Conservation (phyloP, 306 rosid species). For the Glycine latifolia region DNA sequence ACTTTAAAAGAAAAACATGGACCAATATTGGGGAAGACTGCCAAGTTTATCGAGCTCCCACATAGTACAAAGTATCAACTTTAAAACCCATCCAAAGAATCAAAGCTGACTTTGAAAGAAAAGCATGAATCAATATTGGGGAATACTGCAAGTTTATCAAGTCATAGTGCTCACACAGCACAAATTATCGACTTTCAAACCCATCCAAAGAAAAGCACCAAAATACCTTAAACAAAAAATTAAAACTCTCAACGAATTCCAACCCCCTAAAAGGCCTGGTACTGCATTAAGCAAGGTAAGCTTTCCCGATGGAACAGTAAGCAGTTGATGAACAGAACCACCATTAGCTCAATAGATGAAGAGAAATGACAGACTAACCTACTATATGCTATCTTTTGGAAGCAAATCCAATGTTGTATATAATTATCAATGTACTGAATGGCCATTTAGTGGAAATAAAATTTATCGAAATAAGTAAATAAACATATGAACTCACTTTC, state of each 20-base stretch:
- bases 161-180: slow-evolving; percentile 3
- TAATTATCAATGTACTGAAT: slow-evolving; percentile 29
- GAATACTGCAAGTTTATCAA: background rate
- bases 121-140: background rate
- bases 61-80: slow-evolving; percentile 3
- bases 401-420: slow-evolving; percentile 7
- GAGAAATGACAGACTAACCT: slow-evolving; percentile 24
- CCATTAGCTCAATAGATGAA: slow-evolving; percentile 15
- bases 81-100: slow-evolving; percentile 4
- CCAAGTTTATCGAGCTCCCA: background rate
- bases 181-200: slow-evolving; percentile 10
- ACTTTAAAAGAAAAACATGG: slow-evolving; percentile 3
- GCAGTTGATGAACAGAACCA: slow-evolving; percentile 27
- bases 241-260: background rate
- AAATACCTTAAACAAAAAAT: slow-evolving; percentile 24
- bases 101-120: background rate
- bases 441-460: slow-evolving; percentile 4
- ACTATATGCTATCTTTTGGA: slow-evolving; percentile 22
- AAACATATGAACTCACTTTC: slow-evolving; percentile 68
- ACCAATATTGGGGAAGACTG: background rate
- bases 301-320: background rate
- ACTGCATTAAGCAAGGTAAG: slow-evolving; percentile 26
- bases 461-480: slow-evolving; percentile 29
- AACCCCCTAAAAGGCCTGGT: background rate
- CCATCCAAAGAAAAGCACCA: background rate